These are phyloP conservation scores for Colletotrichum chlorophyti DNA, from an alignment of 2,329 filamentous ascomycete genomes.

Conservation along the genomic window DNA sequence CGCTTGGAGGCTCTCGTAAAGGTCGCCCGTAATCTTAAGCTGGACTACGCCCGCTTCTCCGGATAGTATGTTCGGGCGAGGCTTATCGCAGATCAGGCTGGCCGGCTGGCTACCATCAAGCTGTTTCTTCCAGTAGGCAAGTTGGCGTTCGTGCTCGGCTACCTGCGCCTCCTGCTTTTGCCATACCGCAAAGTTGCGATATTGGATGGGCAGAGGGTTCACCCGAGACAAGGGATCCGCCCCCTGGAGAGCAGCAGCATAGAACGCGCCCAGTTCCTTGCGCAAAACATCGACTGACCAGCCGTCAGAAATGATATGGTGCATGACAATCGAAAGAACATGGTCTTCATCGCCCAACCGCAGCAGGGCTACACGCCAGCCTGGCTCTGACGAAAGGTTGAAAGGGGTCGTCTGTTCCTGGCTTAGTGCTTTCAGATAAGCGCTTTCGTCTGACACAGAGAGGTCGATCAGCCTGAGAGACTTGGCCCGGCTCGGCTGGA, in stretches of 20 bases:
- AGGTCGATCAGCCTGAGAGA: neutral
- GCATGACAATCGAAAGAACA: neutral
- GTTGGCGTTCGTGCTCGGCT: neutral
- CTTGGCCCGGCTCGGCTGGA: constrained; percentile 5
- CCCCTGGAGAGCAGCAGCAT: neutral
- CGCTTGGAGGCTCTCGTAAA: neutral
- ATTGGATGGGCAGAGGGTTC: neutral
- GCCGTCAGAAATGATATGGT: constrained; percentile 13
- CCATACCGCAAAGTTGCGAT: neutral
- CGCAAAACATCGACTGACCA: neutral
- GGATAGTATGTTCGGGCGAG: constrained; percentile 25
- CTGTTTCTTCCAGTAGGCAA: neutral
- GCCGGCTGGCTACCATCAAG: constrained; percentile 38
- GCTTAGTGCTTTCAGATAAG: neutral
- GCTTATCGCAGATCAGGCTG: neutral
- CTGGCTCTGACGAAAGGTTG: neutral
- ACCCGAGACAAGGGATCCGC: neutral
- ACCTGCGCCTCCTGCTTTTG: neutral
- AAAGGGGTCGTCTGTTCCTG: neutral
- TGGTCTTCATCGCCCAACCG: neutral
- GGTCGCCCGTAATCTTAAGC: constrained; percentile 15
- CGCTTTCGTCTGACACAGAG: neutral
- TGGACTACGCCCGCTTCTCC: constrained; percentile 17
- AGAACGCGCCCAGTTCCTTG: neutral
- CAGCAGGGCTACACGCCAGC: constrained; percentile 19